Evolutionary conservation across 129 eudicot species (phyloP).

Genomic region (Apium graveolens): DNA sequence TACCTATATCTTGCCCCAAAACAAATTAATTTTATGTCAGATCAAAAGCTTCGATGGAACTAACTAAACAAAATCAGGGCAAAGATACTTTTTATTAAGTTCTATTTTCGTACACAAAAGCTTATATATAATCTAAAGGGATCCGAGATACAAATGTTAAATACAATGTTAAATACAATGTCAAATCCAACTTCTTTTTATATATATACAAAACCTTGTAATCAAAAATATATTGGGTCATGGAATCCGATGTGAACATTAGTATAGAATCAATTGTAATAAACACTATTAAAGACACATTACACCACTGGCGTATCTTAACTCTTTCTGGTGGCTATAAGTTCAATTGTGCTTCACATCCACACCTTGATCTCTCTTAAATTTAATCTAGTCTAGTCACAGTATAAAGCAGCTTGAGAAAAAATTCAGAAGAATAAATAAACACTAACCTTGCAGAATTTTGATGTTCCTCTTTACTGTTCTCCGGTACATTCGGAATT

Average conservation of each 20-base stretch:
- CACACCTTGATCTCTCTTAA: background rate
- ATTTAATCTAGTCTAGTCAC: background rate
- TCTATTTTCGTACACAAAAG: too few species aligned
- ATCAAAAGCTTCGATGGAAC: background rate
- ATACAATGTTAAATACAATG: too few species aligned
- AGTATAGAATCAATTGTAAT: background rate
- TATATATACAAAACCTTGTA: background rate
- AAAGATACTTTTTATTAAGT: background rate
- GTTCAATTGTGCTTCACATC: background rate
- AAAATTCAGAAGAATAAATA: too few species aligned
- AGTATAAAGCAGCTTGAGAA: background rate
- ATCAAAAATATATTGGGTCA: background rate
- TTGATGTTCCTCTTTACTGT: conserved; percentile 15
- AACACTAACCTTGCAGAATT: background rate
- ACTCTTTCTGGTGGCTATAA: background rate
- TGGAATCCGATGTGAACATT: background rate
- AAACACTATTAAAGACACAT: background rate
- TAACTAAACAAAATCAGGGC: background rate
- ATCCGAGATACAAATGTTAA: background rate
- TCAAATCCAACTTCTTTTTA: background rate
- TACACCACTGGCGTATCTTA: background rate
- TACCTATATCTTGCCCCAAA: background rate
- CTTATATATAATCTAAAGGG: background rate
- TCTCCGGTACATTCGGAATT: conserved; percentile 18
- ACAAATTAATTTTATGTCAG: background rate